These are phyloP conservation scores for Pseudozyma thailandica DNA, from an alignment of 1,284 basidiomycete species.

Conservation along the genomic window DNA sequence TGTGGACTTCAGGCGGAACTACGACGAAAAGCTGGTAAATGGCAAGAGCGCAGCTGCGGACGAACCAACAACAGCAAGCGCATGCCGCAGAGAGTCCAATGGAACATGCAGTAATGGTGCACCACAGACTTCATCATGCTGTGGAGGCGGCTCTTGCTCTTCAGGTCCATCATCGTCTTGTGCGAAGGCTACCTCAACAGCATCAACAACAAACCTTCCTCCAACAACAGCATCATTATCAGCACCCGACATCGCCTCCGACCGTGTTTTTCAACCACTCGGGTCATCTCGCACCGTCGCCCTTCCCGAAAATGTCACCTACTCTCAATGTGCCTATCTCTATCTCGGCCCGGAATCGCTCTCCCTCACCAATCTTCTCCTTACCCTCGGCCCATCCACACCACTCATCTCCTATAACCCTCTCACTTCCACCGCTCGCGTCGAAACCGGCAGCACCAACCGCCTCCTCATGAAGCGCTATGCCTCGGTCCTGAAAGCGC, in stretches of 20 bases:
- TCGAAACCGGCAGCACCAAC: slow-evolving; percentile 75
- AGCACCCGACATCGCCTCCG: slow-evolving; percentile 44
- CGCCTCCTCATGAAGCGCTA: slow-evolving; percentile 91
- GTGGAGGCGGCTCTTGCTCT: slow-evolving; percentile 13
- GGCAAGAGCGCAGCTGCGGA: slow-evolving; percentile 9
- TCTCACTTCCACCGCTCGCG: slow-evolving; percentile 69
- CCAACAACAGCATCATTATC: slow-evolving; percentile 31
- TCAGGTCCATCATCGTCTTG: slow-evolving; percentile 5
- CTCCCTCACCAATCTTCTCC: slow-evolving; percentile 82
- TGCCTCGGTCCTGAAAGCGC: slow-evolving; percentile 84
- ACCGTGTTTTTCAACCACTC: slow-evolving; percentile 55
- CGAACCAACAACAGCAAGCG: background rate
- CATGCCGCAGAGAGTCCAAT: slow-evolving; percentile 1
- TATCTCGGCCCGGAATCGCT: slow-evolving; percentile 88
- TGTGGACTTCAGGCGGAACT: slow-evolving; percentile 55
- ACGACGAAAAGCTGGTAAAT: slow-evolving; percentile 48
- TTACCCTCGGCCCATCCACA: slow-evolving; percentile 53
- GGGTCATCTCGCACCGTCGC: slow-evolving; percentile 32
- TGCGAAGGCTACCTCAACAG: slow-evolving; percentile 17
- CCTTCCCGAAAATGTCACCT: slow-evolving; percentile 14
- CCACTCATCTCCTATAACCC: slow-evolving; percentile 81
- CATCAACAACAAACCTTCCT: slow-evolving; percentile 46
- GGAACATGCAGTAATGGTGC: background rate
- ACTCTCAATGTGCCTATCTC: slow-evolving; percentile 71
- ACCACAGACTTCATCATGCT: slow-evolving; percentile 7